Conservation (phyloP, 2,329 filamentous ascomycete genomes). For the Cladosporium colombiae region DNA sequence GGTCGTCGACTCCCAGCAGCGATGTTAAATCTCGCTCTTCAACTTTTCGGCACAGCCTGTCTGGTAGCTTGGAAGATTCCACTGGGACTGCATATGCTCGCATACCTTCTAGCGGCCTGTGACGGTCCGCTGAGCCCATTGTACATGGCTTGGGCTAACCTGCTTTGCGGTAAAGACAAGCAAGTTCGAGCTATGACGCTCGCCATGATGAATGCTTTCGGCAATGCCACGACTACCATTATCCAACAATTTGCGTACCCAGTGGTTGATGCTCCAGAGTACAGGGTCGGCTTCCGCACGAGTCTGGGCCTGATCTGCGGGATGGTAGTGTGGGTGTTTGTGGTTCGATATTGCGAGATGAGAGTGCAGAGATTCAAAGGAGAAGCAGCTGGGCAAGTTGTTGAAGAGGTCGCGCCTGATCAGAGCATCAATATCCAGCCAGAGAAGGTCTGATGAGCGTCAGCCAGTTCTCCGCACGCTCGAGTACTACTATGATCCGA, state of each 20-base stretch:
- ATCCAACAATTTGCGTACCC: conserved; percentile 26
- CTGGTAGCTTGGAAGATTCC: conserved; percentile 9
- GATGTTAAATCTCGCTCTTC: conserved; percentile 32
- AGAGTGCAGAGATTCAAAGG: neutral
- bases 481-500: neutral
- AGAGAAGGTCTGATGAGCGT: neutral
- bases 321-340: conserved; percentile 23
- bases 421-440: neutral
- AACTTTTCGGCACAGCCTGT: conserved; percentile 6
- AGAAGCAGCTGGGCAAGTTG: neutral
- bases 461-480: neutral
- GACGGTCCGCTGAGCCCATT: conserved; percentile 42
- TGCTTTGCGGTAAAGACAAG: conserved; percentile 37
- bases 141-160: conserved; percentile 42
- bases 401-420: neutral
- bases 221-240: conserved; percentile 27
- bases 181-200: conserved; percentile 40
- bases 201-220: conserved; percentile 41
- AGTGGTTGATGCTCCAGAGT: conserved; percentile 20
- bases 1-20: conserved; percentile 38
- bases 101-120: conserved; percentile 41
- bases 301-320: conserved; percentile 23
- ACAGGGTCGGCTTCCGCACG: conserved; percentile 20
- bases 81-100: conserved; percentile 35
- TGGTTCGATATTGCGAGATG: conserved; percentile 21